These are phyloP conservation scores for Leccinum longicurvipes DNA, from an alignment of 768 basidiomycete genomes.

Conservation along the genomic window DNA sequence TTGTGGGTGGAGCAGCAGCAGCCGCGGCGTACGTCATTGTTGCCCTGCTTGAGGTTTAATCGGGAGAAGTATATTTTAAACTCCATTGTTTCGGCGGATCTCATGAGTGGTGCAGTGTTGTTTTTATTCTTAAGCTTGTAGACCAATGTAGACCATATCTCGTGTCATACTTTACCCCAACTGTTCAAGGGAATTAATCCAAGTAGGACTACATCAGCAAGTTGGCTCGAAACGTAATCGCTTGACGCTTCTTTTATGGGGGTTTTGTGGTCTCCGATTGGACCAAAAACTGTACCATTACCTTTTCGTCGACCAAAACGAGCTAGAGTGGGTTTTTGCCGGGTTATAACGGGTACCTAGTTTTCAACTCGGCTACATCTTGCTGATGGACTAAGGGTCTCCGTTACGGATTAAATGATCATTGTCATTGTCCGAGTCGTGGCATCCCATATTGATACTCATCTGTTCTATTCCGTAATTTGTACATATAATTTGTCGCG, in stretches of 20 bases:
- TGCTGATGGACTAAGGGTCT: too few species aligned
- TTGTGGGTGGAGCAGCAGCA: constrained; percentile 89
- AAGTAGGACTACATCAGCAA: too few species aligned
- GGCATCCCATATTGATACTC: not conserved
- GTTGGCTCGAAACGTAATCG: too few species aligned
- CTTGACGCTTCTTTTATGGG: too few species aligned
- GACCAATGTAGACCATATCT: constrained; percentile 1
- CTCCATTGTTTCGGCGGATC: not conserved
- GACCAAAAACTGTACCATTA: too few species aligned
- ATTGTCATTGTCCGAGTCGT: too few species aligned
- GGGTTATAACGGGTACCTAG: too few species aligned
- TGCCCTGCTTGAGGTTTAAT: constrained; percentile 40
- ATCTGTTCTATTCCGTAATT: constrained; percentile 8
- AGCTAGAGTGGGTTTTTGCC: too few species aligned
- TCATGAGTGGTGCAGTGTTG: not conserved
- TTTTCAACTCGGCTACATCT: too few species aligned
- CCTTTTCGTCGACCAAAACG: too few species aligned
- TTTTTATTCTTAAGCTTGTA: too few species aligned
- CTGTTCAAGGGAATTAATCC: not conserved
- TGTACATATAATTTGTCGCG: constrained; percentile 8
- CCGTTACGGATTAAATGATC: not conserved
- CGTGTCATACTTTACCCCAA: constrained; percentile 1
- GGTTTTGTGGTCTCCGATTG: too few species aligned
- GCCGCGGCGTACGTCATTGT: constrained; percentile 67
- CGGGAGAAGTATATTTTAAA: not conserved